Conservation (phyloP, 257 asterid species). For the Lavandula angustifolia region DNA sequence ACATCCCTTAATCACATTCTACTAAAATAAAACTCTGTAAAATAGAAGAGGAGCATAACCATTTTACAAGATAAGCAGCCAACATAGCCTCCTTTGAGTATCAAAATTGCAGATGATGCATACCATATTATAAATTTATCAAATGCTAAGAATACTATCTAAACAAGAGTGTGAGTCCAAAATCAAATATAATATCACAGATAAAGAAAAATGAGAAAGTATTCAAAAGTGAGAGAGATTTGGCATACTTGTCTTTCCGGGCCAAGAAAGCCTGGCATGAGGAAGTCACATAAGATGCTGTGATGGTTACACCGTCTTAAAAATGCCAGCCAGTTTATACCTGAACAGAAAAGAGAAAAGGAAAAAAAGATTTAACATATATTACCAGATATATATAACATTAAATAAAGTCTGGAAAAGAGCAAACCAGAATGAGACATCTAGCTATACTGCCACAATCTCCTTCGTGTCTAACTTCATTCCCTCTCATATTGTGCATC, state of each 20-base stretch:
- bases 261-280: constrained; percentile 99
- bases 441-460: too few relatives aligned
- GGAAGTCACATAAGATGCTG: constrained; percentile 97
- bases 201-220: constrained; percentile 6
- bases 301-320: constrained; percentile 92
- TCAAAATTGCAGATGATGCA: constrained; percentile 14
- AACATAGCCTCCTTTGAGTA: constrained; percentile 9
- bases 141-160: constrained; percentile 5
- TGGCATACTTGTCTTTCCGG: constrained; percentile 94
- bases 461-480: too few relatives aligned
- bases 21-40: background rate
- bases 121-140: background rate
- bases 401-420: constrained; percentile 7
- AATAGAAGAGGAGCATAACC: constrained; percentile 12
- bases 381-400: background rate
- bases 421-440: constrained; percentile 12
- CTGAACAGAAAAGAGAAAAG: constrained; percentile 37
- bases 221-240: constrained; percentile 18
- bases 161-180: constrained; percentile 6
- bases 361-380: constrained; percentile 33
- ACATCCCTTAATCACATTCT: background rate
- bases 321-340: constrained; percentile 97
- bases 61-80: constrained; percentile 24
- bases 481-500: too few relatives aligned
- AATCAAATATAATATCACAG: background rate